Evolutionary conservation across 1,284 basidiomycete species (phyloP).

Genomic region (Takashimella koratensis): DNA sequence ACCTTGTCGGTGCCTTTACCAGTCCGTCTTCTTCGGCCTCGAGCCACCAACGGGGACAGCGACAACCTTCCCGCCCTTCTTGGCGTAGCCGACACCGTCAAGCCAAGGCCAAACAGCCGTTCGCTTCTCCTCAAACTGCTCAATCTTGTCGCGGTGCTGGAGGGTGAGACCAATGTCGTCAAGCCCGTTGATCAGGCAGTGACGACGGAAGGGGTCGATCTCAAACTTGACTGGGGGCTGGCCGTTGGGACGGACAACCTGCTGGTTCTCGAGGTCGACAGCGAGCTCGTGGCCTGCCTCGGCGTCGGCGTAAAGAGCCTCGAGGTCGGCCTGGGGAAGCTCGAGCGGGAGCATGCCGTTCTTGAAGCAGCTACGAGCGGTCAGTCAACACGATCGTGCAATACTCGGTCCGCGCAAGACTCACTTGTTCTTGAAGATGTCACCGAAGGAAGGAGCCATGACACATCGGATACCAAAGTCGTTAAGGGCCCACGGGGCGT

Average conservation of each 20-base stretch:
- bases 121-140: constrained; percentile 70
- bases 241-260: constrained; percentile 72
- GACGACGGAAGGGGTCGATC: constrained; percentile 81
- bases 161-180: constrained; percentile 92
- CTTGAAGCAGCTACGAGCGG: constrained; percentile 71
- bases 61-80: constrained; percentile 58
- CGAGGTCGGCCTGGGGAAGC: constrained; percentile 66
- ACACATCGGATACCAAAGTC: constrained; percentile 92
- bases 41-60: constrained; percentile 49
- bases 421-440: constrained; percentile 68
- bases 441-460: constrained; percentile 90
- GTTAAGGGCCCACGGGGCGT: constrained; percentile 94
- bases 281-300: constrained; percentile 71
- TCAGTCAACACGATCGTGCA: constrained; percentile 2
- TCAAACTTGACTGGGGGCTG: constrained; percentile 69
- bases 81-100: constrained; percentile 80
- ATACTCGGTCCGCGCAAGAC: constrained; percentile 2
- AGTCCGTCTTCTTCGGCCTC: constrained; percentile 60
- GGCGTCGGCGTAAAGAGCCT: constrained; percentile 52
- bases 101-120: constrained; percentile 84
- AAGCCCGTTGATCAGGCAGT: constrained; percentile 87
- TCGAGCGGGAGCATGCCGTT: constrained; percentile 90
- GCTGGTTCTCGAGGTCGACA: constrained; percentile 83
- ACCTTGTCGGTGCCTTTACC: constrained; percentile 60
- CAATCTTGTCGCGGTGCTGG: constrained; percentile 66